phyloP scores from a whole-genome alignment of 2,329 filamentous ascomycete genomes.

The Verticillium alfalfae region DNA sequence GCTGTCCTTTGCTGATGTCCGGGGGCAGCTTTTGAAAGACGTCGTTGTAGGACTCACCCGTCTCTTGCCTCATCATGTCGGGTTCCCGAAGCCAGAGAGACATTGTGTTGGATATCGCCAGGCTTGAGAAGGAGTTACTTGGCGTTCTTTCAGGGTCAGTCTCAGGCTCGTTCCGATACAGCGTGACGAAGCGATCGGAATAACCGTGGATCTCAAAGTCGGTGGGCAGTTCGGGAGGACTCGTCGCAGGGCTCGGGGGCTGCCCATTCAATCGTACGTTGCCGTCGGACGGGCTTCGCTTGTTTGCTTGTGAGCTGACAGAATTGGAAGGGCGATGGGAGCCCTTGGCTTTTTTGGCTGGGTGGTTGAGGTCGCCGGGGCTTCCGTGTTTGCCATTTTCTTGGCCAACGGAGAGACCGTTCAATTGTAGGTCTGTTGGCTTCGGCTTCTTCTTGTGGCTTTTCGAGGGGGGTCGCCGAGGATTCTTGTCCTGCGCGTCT shows the following conservation, averaged over 20 bases:
- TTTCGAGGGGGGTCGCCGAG: constrained; percentile 71
- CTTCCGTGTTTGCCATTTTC: constrained; percentile 46
- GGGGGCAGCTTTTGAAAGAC: constrained; percentile 57
- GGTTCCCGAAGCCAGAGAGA: constrained; percentile 75
- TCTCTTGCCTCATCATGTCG: constrained; percentile 61
- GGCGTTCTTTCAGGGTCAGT: constrained; percentile 51
- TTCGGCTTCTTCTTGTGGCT: constrained; percentile 85
- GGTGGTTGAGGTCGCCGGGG: constrained; percentile 43
- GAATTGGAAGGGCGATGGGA: constrained; percentile 76
- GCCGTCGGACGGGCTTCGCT: constrained; percentile 59
- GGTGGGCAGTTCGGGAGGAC: constrained; percentile 60
- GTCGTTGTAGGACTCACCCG: constrained; percentile 58
- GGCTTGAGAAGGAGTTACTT: constrained; percentile 68
- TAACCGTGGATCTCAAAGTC: constrained; percentile 63
- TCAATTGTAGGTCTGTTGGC: constrained; percentile 60
- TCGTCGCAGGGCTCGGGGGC: constrained; percentile 71
- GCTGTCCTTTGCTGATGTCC: constrained; percentile 35
- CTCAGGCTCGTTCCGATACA: constrained; percentile 58
- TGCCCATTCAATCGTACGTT: constrained; percentile 56
- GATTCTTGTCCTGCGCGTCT: constrained; percentile 60
- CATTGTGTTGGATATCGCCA: constrained; percentile 69
- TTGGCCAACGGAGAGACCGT: constrained; percentile 57
- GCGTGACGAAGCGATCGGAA: constrained; percentile 67
- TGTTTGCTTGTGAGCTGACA: constrained; percentile 60
- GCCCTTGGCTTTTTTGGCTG: constrained; percentile 75